Conservation (phyloP, 371 early-diverging fungal species). For the Mortierella polycephala region DNA sequence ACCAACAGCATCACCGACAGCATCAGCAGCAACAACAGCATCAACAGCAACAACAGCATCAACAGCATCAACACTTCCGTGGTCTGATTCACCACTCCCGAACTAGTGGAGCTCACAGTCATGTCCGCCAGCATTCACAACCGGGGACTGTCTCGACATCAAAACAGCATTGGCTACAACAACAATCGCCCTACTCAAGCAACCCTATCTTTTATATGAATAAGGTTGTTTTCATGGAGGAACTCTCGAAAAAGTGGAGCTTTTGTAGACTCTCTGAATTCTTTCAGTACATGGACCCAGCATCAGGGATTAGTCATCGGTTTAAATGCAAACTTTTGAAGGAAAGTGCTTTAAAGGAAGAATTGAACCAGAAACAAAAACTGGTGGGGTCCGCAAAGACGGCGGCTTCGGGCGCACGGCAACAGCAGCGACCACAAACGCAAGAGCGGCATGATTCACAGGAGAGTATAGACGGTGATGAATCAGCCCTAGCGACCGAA, state of each 20-base stretch:
- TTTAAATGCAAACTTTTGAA: constrained; percentile 80
- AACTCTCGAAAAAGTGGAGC: constrained; percentile 79
- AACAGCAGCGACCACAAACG: constrained; percentile 9
- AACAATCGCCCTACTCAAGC: constrained; percentile 25
- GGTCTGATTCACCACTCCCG: constrained; percentile 4
- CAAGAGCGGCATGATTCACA: constrained; percentile 5
- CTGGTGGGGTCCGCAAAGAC: constrained; percentile 17
- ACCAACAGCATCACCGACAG: background rate
- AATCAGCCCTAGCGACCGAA: background rate
- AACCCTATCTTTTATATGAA: constrained; percentile 50
- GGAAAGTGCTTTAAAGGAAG: constrained; percentile 69
- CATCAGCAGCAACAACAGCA: constrained; percentile 13
- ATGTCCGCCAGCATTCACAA: constrained; percentile 40
- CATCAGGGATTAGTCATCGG: constrained; percentile 75
- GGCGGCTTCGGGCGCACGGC: background rate
- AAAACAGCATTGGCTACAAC: constrained; percentile 41
- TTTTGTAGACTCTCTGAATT: constrained; percentile 82
- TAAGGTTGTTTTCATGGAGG: constrained; percentile 66
- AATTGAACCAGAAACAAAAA: constrained; percentile 48
- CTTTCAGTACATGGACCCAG: constrained; percentile 75
- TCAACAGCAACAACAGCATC: constrained; percentile 10
- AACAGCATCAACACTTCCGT: constrained; percentile 4
- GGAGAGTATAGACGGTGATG: too few species aligned
- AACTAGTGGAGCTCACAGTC: constrained; percentile 27
- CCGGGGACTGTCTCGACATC: constrained; percentile 27